Base-by-base conservation (phyloP, 306 rosid genomes). In the Rosa chinensis region DNA sequence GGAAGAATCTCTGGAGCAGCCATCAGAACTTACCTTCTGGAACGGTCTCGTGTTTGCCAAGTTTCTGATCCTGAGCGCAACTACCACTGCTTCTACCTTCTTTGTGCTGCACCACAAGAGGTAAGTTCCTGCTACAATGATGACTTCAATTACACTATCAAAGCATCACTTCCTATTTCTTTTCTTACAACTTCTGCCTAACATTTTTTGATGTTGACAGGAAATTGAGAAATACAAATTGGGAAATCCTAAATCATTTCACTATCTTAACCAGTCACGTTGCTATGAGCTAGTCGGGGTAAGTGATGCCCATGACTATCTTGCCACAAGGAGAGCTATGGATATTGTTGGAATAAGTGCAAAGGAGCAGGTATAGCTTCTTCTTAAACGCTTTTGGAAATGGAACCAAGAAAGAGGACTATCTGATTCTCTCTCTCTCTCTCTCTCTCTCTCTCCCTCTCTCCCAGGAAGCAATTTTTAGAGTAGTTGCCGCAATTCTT, bases 1-100 rank as follows among this genome's bases (percentile, higher is more conserved):
- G 97, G 99, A 78, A 93, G 98, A 90, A 96, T 96, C 86, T 96
- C 99, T 37, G 98, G 99, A 85, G 99, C 99, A 59, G 99, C 98
- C 77, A 85, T 96, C 71, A 87, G 99, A 88, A 96, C 99, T 49
- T 96, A 96, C 87, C 99, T 96, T 85, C 83, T 96, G 39, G 99
- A 96, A 87, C 88, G 98, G 77, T 96, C 99, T 76, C 97, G 99
- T 75, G 99, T 96, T 82, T 96, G 99, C 92, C 99, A 96, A 90
- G 58, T 96, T 77, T 91, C 93, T 81, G 94, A 96, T 87, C 98
- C 99, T 42, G 99, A 93, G 82, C 97, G 97, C 86, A 96, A 96
- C 85, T 96, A 96, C 85, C 99, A 96, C 83, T 96, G 99, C 88
- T 96, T 96, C 84, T 96, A 96, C 85, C 92, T 93, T 83, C 96